These are phyloP conservation scores for Hanseniaspora valbyensis DNA, from an alignment of 805 yeast genomes.

Conservation along the genomic window DNA sequence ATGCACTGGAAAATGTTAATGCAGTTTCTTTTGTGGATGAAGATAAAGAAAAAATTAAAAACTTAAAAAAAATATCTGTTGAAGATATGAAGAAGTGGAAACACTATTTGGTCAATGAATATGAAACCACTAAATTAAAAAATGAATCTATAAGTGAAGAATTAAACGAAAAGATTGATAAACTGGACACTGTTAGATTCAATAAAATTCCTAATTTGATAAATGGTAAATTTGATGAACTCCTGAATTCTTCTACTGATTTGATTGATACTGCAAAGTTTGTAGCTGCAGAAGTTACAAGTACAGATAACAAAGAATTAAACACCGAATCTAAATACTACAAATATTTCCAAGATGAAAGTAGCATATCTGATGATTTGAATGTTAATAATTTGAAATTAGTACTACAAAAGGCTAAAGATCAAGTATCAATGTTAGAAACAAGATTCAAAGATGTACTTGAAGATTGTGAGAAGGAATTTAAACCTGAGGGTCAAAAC, in stretches of 20 bases:
- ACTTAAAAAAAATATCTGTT: neutral
- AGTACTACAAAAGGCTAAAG: neutral
- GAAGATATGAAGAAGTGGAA: neutral
- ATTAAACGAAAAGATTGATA: neutral
- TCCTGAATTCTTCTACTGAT: neutral
- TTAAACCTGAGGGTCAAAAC: too few species aligned
- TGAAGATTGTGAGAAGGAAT: too few species aligned
- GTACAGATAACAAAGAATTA: slow-evolving; percentile 7
- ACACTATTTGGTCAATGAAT: neutral
- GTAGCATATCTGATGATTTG: slow-evolving; percentile 9
- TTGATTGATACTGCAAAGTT: neutral
- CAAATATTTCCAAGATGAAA: slow-evolving; percentile 9
- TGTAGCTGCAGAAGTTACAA: slow-evolving; percentile 4
- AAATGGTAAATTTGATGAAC: slow-evolving; percentile 10
- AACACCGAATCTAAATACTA: slow-evolving; percentile 13
- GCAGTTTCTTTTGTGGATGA: neutral
- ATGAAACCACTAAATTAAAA: neutral
- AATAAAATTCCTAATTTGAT: slow-evolving; percentile 13
- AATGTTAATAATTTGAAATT: slow-evolving; percentile 11
- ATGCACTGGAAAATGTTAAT: neutral
- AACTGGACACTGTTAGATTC: slow-evolving; percentile 1
- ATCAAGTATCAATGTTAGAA: neutral
- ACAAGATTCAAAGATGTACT: slow-evolving; percentile 1
- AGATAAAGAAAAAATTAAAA: neutral
- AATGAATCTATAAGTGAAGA: neutral